A percentile compares a stretch with the other conserved stretches of the same genome.
These are phyloP conservation scores for Chimonanthus praecox DNA, from an alignment of 164 flowering plant genomes.

Conservation along the genomic window DNA sequence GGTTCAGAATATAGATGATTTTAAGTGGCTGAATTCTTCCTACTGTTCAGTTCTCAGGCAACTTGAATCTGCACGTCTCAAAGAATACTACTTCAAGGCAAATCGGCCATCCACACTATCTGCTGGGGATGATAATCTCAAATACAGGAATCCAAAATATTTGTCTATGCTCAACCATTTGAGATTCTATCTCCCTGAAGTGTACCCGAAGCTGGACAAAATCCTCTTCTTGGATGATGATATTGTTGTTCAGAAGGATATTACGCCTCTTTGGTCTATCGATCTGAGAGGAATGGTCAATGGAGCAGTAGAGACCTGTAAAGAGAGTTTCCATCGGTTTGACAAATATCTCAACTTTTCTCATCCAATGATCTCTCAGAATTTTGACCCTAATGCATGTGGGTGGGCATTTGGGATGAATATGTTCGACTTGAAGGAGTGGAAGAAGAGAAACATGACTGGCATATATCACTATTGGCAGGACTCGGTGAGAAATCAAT, in stretches of 20 bases:
- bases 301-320: constrained; percentile 98
- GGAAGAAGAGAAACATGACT: constrained; percentile 82
- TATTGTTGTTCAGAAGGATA: constrained; percentile 92
- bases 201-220: constrained; percentile 82
- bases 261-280: constrained; percentile 82
- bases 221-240: constrained; percentile 96
- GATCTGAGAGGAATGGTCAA: constrained; percentile 89
- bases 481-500: constrained; percentile 47
- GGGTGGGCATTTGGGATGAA: constrained; percentile 99
- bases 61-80: constrained; percentile 76
- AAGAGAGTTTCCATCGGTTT: constrained; percentile 92
- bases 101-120: constrained; percentile 65
- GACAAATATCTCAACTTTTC: constrained; percentile 95
- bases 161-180: constrained; percentile 97
- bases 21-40: constrained; percentile 94
- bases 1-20: constrained; percentile 80
- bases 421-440: constrained; percentile 82
- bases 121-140: constrained; percentile 76
- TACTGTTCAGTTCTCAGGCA: constrained; percentile 93
- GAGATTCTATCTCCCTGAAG: constrained; percentile 96
- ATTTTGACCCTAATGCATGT: constrained; percentile 89
- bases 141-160: constrained; percentile 94
- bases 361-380: constrained; percentile 64
- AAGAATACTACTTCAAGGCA: constrained; percentile 86
- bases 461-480: constrained; percentile 96